Evolutionary conservation across 331 rosid genomes (phyloP).

Genomic region (Pyracantha coccinea): DNA sequence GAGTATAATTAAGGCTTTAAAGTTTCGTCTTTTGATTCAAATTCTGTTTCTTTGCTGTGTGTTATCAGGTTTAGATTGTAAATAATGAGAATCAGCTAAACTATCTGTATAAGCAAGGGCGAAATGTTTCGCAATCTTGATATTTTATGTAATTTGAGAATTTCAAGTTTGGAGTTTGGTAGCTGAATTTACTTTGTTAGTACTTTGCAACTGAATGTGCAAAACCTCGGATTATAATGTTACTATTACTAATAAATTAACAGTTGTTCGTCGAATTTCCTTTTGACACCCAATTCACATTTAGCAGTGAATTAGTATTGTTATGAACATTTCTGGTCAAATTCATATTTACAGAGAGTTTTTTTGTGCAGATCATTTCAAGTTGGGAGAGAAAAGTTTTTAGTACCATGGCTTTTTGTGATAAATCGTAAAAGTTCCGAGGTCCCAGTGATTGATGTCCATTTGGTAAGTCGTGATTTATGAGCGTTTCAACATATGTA

Average conservation of each 20-base stretch:
- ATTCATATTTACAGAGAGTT: slow-evolving; percentile 1
- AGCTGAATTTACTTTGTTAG: background rate
- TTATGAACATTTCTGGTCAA: background rate
- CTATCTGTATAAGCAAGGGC: background rate
- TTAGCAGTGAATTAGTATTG: too few relatives aligned
- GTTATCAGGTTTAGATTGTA: background rate
- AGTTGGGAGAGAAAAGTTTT: slow-evolving; percentile 89
- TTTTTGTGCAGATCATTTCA: slow-evolving; percentile 72
- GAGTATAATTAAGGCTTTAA: slow-evolving; percentile 15
- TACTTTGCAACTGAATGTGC: background rate
- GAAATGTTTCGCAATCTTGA: background rate
- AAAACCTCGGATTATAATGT: background rate
- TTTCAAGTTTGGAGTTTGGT: background rate
- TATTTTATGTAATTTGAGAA: background rate
- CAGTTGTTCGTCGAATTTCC: background rate
- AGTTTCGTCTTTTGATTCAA: background rate
- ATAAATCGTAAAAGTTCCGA: slow-evolving; percentile 83
- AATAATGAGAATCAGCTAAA: background rate
- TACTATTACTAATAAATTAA: background rate
- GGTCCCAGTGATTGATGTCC: slow-evolving; percentile 83
- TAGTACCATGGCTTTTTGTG: slow-evolving; percentile 89
- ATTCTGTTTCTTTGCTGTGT: background rate
- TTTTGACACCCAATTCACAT: too few relatives aligned
- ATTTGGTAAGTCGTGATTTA: slow-evolving; percentile 48
- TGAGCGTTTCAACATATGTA: background rate